Percentiles rank a stretch among this genome's conserved stretches.
Conservation (phyloP, 2,329 filamentous ascomycete species). For the Alternaria angustiovoidea region DNA sequence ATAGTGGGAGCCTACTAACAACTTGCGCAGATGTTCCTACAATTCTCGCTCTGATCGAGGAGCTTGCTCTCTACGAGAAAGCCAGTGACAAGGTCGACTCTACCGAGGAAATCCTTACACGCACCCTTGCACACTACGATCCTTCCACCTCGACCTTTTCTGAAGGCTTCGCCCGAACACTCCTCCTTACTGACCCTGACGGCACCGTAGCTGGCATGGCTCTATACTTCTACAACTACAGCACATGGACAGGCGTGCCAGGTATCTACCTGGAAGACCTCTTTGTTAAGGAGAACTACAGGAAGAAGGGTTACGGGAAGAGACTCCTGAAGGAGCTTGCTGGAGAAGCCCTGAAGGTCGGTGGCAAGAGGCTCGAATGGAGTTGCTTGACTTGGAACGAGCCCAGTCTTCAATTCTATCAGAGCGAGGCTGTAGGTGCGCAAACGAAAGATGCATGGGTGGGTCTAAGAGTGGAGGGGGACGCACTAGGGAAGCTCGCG, state of each 20-base stretch:
- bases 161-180: slow-evolving; percentile 75
- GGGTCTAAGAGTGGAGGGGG: slow-evolving; percentile 75
- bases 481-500: slow-evolving; percentile 68
- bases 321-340: slow-evolving; percentile 77
- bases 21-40: slow-evolving; percentile 71
- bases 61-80: slow-evolving; percentile 88
- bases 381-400: slow-evolving; percentile 92
- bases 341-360: slow-evolving; percentile 76
- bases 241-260: slow-evolving; percentile 85
- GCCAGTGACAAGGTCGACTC: slow-evolving; percentile 77
- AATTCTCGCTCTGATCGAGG: slow-evolving; percentile 84
- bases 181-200: slow-evolving; percentile 65
- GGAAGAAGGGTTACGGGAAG: slow-evolving; percentile 82
- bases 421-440: slow-evolving; percentile 64
- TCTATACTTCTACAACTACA: slow-evolving; percentile 95
- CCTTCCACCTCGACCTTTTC: slow-evolving; percentile 52
- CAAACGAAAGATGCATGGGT: slow-evolving; percentile 75
- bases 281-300: slow-evolving; percentile 75
- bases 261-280: slow-evolving; percentile 95
- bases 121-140: slow-evolving; percentile 80
- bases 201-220: slow-evolving; percentile 75
- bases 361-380: slow-evolving; percentile 85
- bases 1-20: not conserved
- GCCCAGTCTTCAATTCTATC: slow-evolving; percentile 86
- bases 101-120: slow-evolving; percentile 74